Conservation (phyloP, 1,284 basidiomycete genomes). For the Microbotryum intermedium region DNA sequence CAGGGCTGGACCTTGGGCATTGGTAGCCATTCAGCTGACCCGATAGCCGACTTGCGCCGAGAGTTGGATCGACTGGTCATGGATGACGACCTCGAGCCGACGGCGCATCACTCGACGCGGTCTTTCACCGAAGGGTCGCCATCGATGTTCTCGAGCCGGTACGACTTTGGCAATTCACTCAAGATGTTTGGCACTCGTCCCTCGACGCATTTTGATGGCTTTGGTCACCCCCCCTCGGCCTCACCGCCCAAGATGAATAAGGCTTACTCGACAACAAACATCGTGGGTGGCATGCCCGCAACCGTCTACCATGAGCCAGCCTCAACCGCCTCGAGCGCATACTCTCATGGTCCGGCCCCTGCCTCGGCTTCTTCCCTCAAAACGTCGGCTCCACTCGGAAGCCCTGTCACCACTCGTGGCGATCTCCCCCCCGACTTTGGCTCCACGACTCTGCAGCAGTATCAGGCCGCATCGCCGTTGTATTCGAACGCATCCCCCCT, state of each 20-base stretch:
- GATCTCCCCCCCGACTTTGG: conserved; percentile 26
- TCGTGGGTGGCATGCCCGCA: conserved; percentile 19
- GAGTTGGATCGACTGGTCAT: conserved; percentile 45
- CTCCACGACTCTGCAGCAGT: conserved; percentile 8
- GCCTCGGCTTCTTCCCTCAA: neutral
- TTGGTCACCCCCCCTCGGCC: neutral
- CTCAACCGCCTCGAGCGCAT: neutral
- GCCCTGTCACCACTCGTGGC: neutral
- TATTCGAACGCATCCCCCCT: conserved; percentile 7
- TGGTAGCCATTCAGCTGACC: conserved; percentile 35
- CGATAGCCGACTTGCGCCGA: conserved; percentile 43
- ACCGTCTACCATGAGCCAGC: conserved; percentile 11
- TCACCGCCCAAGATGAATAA: conserved; percentile 3
- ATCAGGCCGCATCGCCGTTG: neutral
- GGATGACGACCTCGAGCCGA: conserved; percentile 41
- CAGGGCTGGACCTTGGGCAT: conserved; percentile 41
- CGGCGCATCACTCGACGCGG: neutral
- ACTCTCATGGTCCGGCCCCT: conserved; percentile 7
- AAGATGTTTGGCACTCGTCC: conserved; percentile 31
- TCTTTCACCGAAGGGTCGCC: conserved; percentile 22
- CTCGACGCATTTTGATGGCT: neutral
- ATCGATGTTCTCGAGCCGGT: conserved; percentile 39
- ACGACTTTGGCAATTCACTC: conserved; percentile 48
- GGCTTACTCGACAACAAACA: neutral
- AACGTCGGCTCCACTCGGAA: neutral